Base-by-base conservation (phyloP, 345 rosid species). In the Cardiospermum halicacabum region DNA sequence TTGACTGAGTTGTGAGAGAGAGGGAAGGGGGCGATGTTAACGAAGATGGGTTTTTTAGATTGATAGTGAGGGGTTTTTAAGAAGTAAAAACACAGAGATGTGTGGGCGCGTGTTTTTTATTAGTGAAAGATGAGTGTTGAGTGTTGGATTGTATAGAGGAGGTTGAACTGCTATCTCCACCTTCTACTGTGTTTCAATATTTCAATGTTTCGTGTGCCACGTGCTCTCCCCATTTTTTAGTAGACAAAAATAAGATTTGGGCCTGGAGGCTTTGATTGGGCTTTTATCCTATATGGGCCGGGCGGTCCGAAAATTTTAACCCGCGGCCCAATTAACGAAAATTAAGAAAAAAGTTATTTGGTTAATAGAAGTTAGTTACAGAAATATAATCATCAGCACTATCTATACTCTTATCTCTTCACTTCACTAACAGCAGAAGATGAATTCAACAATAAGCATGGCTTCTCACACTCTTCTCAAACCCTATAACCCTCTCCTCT, bases 381-480 rank as follows among this genome's bases (percentile, higher is more conserved):
- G n/a, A n/a, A n/a, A n/a, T n/a, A n/a, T n/a, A n/a, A n/a, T n/a
- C n/a, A n/a, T n/a, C 39, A 28, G 12, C 25, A 28, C 7, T 8
- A 12, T 8, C 64, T 27, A 49, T 8, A 32, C 53, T 72, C 82
- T 74, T 69, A 62, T 75, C 79, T 53, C 53, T 63, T 70, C 43
- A 28, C 56, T 37, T 62, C 54, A 9, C 50, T 34, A n/a, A 2
- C 0, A 31, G 59, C 1, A 40, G 4, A 8, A 50, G 43, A 11
- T 84, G 86, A 15, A 74, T 49, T 76, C 81, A 1, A 71, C 81
- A 51, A 62, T 75, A 43, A 53, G 49, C 78, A 66, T 71, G 61
- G 70, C 77, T 42, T 74, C 81, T 27, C 72, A 18, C 1, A 7
- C 73, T 34, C 65, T 73, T 24, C 66, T 82, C 60, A 80, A 69